phyloP scores from a whole-genome alignment of 768 basidiomycete genomes.

The Kwoniella dendrophila region DNA sequence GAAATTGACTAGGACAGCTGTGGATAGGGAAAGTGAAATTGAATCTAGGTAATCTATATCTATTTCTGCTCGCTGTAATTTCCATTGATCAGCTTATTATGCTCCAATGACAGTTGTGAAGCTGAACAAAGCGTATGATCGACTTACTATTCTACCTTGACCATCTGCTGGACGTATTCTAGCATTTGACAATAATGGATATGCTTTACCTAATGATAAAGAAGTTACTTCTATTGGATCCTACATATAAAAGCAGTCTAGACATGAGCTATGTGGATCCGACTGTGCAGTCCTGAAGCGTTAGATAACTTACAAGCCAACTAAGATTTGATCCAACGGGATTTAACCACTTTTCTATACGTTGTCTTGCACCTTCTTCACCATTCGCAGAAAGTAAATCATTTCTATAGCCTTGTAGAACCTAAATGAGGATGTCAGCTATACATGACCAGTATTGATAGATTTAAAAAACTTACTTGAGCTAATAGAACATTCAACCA shows the following conservation, averaged over 20 bases:
- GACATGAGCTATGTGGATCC: neutral
- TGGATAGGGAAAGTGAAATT: slow-evolving; percentile 65
- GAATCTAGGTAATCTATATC: slow-evolving; percentile 83
- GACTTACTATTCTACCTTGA: slow-evolving; percentile 55
- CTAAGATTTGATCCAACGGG: slow-evolving; percentile 66
- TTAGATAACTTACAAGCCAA: slow-evolving; percentile 49
- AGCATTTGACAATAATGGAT: slow-evolving; percentile 75
- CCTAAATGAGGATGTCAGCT: slow-evolving; percentile 57
- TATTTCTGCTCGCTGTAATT: slow-evolving; percentile 72
- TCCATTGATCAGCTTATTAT: neutral
- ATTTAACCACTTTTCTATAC: slow-evolving; percentile 81
- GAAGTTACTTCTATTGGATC: slow-evolving; percentile 84
- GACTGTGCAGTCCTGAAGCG: neutral
- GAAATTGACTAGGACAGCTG: slow-evolving; percentile 58
- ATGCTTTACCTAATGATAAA: slow-evolving; percentile 76
- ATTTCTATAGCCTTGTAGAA: slow-evolving; percentile 71
- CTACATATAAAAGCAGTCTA: slow-evolving; percentile 57
- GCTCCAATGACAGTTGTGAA: neutral
- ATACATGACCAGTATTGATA: no score
- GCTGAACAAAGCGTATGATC: neutral
- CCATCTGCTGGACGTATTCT: slow-evolving; percentile 61
- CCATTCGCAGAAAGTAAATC: slow-evolving; percentile 72
- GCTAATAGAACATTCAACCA: slow-evolving; percentile 87
- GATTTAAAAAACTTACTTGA: slow-evolving; percentile 63
- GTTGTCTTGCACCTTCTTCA: slow-evolving; percentile 76